phyloP scores from a whole-genome alignment of 164 flowering plant species.

The Vitis rupestris region DNA sequence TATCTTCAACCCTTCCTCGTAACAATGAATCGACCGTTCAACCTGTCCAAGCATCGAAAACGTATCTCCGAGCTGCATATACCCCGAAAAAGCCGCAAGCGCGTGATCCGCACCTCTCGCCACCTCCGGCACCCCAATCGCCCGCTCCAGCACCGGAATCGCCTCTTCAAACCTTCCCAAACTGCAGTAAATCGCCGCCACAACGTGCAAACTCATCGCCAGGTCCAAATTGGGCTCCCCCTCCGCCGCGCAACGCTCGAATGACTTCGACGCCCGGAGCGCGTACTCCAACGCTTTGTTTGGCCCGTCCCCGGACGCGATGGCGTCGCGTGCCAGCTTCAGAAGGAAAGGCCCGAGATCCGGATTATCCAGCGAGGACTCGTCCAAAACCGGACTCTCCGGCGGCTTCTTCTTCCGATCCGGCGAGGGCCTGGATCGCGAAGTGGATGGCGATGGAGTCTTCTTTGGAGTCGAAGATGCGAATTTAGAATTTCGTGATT shows the following conservation, averaged over 20 bases:
- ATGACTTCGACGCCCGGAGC: conserved; percentile 82
- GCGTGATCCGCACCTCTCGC: conserved; percentile 80
- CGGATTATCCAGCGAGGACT: conserved; percentile 85
- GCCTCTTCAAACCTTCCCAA: conserved; percentile 94
- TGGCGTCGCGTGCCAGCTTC: conserved; percentile 86
- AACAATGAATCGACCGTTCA: conserved; percentile 72
- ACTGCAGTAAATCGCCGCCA: conserved; percentile 92
- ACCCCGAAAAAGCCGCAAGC: conserved; percentile 87
- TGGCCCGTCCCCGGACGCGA: conserved; percentile 92
- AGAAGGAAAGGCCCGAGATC: conserved; percentile 97
- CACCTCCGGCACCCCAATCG: conserved; percentile 70
- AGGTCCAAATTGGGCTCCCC: conserved; percentile 85
- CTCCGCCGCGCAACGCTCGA: conserved; percentile 70
- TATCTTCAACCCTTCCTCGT: conserved; percentile 73
- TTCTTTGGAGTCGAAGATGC: conserved; percentile 47
- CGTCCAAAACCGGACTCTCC: conserved; percentile 39
- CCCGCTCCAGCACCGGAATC: conserved; percentile 81
- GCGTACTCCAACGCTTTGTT: conserved; percentile 86
- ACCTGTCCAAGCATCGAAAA: conserved; percentile 89
- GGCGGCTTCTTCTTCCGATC: conserved; percentile 56
- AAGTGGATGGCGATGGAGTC: conserved; percentile 69
- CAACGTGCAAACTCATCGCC: conserved; percentile 92
- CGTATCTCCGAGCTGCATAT: conserved; percentile 98
- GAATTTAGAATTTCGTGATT: conserved; percentile 20
- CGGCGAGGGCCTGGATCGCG: conserved; percentile 71